phyloP scores from a whole-genome alignment of 768 basidiomycete genomes.

The Suillus spraguei region DNA sequence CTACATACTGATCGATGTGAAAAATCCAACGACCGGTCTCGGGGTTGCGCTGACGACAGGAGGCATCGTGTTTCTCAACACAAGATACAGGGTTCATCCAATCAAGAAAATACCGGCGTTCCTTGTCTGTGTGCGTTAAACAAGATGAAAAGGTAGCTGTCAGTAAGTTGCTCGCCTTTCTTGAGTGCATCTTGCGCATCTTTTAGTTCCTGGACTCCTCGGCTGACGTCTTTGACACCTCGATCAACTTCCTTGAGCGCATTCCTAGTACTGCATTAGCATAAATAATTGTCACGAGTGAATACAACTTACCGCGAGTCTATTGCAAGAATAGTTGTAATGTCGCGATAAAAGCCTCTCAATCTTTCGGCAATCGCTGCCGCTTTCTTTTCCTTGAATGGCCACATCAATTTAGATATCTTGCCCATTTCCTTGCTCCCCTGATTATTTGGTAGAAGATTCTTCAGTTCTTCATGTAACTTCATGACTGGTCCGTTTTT shows the following conservation, averaged over 20 bases:
- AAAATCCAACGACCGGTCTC: background rate
- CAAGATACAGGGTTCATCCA: background rate
- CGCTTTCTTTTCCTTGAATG: conserved; percentile 10
- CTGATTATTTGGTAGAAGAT: background rate
- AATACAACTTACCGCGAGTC: background rate
- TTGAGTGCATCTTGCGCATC: background rate
- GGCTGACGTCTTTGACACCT: background rate
- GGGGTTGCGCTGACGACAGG: background rate
- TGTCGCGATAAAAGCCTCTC: background rate
- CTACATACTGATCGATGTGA: background rate
- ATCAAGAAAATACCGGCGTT: background rate
- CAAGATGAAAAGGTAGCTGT: background rate
- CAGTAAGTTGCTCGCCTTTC: background rate
- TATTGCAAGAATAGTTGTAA: background rate
- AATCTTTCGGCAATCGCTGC: background rate
- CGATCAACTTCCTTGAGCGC: no score
- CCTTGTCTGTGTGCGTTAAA: background rate
- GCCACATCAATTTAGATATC: background rate
- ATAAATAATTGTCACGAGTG: no score
- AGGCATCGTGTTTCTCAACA: background rate
- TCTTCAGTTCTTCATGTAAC: background rate
- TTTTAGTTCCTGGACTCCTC: background rate
- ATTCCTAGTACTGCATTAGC: background rate
- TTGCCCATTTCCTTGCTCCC: background rate
- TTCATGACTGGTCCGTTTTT: background rate